These are phyloP conservation scores for Chrysanthemum makinoi DNA, from an alignment of 129 eudicot species.

Conservation along the genomic window DNA sequence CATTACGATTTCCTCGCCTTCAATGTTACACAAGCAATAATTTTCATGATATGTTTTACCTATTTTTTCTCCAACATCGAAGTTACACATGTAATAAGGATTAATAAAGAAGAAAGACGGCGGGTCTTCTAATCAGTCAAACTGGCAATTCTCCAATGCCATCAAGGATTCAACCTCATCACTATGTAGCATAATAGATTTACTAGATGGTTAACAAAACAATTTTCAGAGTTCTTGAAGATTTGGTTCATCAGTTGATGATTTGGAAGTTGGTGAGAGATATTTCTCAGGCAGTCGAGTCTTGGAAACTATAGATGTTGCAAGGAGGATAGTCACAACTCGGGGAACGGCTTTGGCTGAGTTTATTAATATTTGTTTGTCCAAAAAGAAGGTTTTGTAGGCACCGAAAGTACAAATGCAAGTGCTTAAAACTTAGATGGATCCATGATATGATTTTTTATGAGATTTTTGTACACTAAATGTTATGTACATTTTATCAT, in stretches of 20 bases:
- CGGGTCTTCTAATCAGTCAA: conserved; percentile 51
- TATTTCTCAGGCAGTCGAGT: conserved; percentile 43
- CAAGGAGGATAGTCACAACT: conserved; percentile 45
- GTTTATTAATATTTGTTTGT: conserved; percentile 56
- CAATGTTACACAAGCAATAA: too few relatives aligned
- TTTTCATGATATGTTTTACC: too few relatives aligned
- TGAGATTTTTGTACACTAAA: conserved; percentile 39
- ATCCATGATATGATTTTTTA: not conserved
- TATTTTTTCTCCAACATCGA: too few relatives aligned
- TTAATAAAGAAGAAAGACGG: conserved; percentile 59
- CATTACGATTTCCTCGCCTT: too few relatives aligned
- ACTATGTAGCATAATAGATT: conserved; percentile 41
- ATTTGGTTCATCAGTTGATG: conserved; percentile 34
- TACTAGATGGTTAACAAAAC: conserved; percentile 58
- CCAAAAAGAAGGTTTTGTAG: conserved; percentile 49
- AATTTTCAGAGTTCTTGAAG: conserved; percentile 46
- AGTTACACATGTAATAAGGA: too few relatives aligned
- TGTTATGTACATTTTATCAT: conserved; percentile 9
- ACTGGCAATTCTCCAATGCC: conserved; percentile 37
- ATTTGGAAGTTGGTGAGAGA: conserved; percentile 59
- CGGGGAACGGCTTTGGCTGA: conserved; percentile 41
- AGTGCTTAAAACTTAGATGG: not conserved
- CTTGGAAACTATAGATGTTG: conserved; percentile 68
- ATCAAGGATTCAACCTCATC: conserved; percentile 51
- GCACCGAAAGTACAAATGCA: conserved; percentile 39